These are phyloP conservation scores for Spathaspora boniae DNA, from an alignment of 805 yeast species.

Conservation along the genomic window DNA sequence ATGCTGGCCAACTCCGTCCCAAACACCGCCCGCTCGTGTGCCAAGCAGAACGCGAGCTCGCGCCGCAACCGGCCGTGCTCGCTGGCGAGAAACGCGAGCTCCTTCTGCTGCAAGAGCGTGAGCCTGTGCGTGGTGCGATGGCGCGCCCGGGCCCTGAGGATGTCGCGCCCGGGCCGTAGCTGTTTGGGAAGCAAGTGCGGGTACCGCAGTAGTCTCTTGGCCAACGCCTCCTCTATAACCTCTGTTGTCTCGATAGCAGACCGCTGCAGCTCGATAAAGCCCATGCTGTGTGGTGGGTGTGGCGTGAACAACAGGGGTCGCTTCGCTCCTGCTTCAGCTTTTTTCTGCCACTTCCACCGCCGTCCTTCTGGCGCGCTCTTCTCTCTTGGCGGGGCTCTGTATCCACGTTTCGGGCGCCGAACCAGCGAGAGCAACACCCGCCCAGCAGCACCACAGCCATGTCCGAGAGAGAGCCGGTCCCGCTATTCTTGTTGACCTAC, in stretches of 20 bases:
- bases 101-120: conserved; percentile 62
- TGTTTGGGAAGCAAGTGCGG: conserved; percentile 47
- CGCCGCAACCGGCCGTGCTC: conserved; percentile 34
- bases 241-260: conserved; percentile 62
- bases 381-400: too few species aligned
- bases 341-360: too few species aligned
- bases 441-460: too few species aligned
- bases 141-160: conserved; percentile 17
- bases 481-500: conserved; percentile 43
- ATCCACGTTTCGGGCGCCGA: too few species aligned
- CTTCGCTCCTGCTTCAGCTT: too few species aligned
- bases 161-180: conserved; percentile 12
- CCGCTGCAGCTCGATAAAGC: conserved; percentile 33
- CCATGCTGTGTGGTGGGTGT: conserved; percentile 16
- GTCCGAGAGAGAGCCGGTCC: conserved; percentile 5
- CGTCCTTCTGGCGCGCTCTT: too few species aligned
- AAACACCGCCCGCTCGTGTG: conserved; percentile 6
- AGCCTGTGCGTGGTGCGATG: conserved; percentile 45
- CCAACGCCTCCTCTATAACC: conserved; percentile 61
- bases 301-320: too few species aligned
- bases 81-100: conserved; percentile 49
- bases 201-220: conserved; percentile 58
- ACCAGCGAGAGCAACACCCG: too few species aligned
- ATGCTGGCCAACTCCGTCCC: conserved; percentile 11
- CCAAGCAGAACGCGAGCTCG: conserved; percentile 6